Conservation (phyloP, 768 basidiomycete species). For the Lactarius psammicola region DNA sequence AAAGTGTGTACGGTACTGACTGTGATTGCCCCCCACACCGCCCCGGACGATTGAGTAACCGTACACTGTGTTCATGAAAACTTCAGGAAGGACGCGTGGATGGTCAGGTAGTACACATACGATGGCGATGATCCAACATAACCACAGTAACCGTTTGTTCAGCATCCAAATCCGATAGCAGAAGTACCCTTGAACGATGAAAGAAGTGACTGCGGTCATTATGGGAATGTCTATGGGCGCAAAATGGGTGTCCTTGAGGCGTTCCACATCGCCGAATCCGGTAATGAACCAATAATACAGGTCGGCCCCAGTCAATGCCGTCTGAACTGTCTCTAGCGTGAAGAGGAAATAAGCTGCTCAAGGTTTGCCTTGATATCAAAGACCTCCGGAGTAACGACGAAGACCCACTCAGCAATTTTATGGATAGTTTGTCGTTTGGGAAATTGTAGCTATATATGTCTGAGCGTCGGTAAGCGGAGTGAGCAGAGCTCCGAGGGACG, state of each 20-base stretch:
- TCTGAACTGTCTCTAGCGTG: neutral
- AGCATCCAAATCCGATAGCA: neutral
- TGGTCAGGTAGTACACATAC: neutral
- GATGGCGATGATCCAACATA: neutral
- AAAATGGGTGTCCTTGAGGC: neutral
- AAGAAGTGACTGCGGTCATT: neutral
- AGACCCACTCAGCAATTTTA: neutral
- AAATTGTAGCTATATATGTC: neutral
- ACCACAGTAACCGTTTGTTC: neutral
- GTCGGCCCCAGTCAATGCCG: neutral
- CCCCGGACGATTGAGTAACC: neutral
- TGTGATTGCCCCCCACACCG: neutral
- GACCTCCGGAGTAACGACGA: neutral
- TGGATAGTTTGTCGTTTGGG: neutral
- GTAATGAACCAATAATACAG: neutral
- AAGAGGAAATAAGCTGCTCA: neutral
- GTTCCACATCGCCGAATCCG: neutral
- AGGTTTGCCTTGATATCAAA: neutral
- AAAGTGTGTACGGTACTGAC: neutral
- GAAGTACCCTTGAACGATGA: neutral
- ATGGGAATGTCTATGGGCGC: neutral
- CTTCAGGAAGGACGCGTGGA: neutral
- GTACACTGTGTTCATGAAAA: neutral
- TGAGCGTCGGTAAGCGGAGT: neutral
- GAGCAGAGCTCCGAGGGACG: neutral